Base-by-base conservation (phyloP, 371 early-diverging fungal genomes). In the Lichtheimia ornata region DNA sequence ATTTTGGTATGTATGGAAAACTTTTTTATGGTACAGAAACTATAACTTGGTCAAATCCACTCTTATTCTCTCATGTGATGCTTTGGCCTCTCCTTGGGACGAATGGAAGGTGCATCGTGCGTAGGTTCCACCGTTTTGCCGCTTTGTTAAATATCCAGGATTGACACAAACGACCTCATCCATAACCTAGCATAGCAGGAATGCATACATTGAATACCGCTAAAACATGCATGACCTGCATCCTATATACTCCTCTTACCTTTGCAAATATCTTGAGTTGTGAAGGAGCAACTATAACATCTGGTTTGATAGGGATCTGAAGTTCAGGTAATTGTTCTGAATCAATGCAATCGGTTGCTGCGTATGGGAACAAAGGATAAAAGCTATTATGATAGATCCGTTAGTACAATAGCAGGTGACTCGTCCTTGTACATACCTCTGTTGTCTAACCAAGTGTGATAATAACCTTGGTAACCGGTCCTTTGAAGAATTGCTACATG, bases 341-440 rank as follows among this genome's bases (percentile, higher is more conserved):
- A 62, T 88, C 84, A 11, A 91, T 74, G 61, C 77, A 81, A 50
- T 86, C 90, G 24, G 72, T 73, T 5, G 74, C 44, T n/a, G 85
- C 77, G 6, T 88, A 79, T 5, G 94, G 91, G 53, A 86, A 86
- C 42, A 97, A 70, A 5, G 96, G 93, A 64, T 94, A 95, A 42
- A 91, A 86, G 47, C 87, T 88, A 59, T 53, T 22, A 30, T 25
- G 11, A 35, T 2, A 35, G 35, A 0, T 9, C 5, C 6, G 11
- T 35, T 11, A 35, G 11, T 2, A 2, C 0, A 35, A 4, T 9
- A 9, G 9, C 35, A 35, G 9, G 11, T 11, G 1, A 35, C 28
- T 0, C 35, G 11, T 9, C 35, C 11, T 51, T 35, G 12, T 28
- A 47, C 68, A 59, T 79, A 86, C 82, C 75, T 84, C 54, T 91